Base-by-base conservation (phyloP, 192 early-diverging fungal species). In the Coemansia nantahalensis region DNA sequence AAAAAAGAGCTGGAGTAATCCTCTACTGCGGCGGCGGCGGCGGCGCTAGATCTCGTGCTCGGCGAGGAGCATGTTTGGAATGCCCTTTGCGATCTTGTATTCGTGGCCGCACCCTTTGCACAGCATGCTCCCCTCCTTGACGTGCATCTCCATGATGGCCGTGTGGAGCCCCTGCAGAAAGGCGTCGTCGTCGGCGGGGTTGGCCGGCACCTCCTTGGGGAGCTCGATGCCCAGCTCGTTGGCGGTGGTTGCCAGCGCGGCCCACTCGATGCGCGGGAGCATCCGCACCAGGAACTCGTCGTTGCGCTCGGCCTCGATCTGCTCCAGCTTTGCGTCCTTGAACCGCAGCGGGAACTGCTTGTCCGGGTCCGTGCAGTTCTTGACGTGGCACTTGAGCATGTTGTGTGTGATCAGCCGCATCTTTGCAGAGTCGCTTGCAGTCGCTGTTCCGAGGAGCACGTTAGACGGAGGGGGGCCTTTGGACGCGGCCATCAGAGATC, bases 361-460 rank as follows among this genome's bases (percentile, higher is more conserved):
- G 54, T 77, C 79, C 0, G 78, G 78, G 38, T 80, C 61, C n/a
- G 81, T 84, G 82, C 96, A 98, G 76, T 84, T 84, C 73, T 93
- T 95, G 65, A 90, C 96, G 64, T 95, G 91, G 86, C 96, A 98
- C 79, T 93, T 90, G 46, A 98, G 84, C 92, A 98, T 91, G 73
- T 98, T 98, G 81, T 98, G 96, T 30, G 93, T 95, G 35, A 98
- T 84, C 55, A 98, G 87, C 78, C 95, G 85, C 84, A 88, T 89
- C 51, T 17, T 49, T 38, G 26, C n/a, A n/a, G n/a, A n/a, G n/a
- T n/a, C n/a, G n/a, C n/a, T n/a, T n/a, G n/a, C n/a, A n/a, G n/a
- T n/a, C n/a, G n/a, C n/a, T n/a, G n/a, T n/a, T n/a, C n/a, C n/a
- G n/a, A n/a, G n/a, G 26, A 28, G 26, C 26, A 28, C 26, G 26